A percentile compares a stretch with the other conserved stretches of the same genome.
phyloP scores from a whole-genome alignment of 345 rosid species.

The Brassica carinata region DNA sequence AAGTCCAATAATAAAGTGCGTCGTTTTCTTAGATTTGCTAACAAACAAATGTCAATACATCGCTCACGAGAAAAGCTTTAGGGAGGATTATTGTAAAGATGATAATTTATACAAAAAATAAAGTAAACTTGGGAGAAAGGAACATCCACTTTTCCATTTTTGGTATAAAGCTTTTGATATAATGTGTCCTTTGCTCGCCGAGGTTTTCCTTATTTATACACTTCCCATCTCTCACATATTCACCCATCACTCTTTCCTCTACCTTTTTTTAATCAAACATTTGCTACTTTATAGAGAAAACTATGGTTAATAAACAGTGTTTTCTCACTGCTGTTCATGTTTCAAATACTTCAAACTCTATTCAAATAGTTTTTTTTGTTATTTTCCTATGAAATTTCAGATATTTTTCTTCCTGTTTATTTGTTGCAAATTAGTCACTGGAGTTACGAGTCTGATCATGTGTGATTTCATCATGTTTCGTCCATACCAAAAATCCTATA shows the following conservation, averaged over 20 bases:
- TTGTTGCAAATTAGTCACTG: background rate
- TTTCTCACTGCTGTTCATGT: conserved; percentile 18
- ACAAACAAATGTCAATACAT: conserved; percentile 37
- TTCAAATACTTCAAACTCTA: background rate
- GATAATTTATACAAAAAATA: background rate
- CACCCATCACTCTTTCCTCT: conserved; percentile 35
- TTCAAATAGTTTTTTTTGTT: background rate
- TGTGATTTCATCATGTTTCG: conserved; percentile 5
- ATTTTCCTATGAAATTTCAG: background rate
- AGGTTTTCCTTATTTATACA: conserved; percentile 40
- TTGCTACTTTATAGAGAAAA: conserved; percentile 12
- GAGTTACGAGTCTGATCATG: conserved; percentile 4
- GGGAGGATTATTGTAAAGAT: conserved; percentile 7
- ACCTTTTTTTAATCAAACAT: background rate
- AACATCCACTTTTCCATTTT: conserved; percentile 43
- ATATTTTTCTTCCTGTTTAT: background rate
- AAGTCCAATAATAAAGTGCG: conserved; percentile 32
- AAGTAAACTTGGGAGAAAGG: conserved; percentile 25
- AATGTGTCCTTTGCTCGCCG: conserved; percentile 39
- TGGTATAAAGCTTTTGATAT: conserved; percentile 41
- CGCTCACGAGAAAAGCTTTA: conserved; percentile 40
- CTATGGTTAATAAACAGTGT: conserved; percentile 7
- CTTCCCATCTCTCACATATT: conserved; percentile 26
- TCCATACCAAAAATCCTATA: background rate
- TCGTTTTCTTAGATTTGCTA: conserved; percentile 38